A percentile compares a stretch with the other conserved stretches of the same genome.
phyloP scores from a whole-genome alignment of 345 rosid species.

The Pelargonium nanum region DNA sequence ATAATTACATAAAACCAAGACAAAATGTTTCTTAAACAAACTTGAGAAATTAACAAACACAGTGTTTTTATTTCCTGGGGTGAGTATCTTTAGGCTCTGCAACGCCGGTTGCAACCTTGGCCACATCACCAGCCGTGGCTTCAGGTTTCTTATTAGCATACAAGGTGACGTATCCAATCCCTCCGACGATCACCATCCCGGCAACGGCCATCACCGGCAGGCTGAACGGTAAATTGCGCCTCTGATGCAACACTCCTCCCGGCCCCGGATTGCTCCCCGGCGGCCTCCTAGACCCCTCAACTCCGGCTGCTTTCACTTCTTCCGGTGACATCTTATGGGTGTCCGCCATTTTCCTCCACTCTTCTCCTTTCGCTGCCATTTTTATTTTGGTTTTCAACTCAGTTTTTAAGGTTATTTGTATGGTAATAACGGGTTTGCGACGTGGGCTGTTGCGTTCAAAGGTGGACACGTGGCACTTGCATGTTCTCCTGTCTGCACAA shows the following conservation, averaged over 20 bases:
- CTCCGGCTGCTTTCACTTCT: constrained; percentile 42
- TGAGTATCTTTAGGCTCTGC: constrained; percentile 46
- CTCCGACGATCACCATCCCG: constrained; percentile 46
- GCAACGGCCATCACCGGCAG: constrained; percentile 34
- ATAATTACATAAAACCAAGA: no score
- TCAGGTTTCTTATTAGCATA: constrained; percentile 50
- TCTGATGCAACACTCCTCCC: constrained; percentile 53
- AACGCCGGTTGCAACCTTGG: constrained; percentile 30
- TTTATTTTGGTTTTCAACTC: no score
- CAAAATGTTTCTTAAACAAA: no score
- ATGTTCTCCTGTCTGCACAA: background rate
- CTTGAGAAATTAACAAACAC: no score
- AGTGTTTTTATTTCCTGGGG: constrained; percentile 36
- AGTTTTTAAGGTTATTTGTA: no score
- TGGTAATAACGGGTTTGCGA: no score
- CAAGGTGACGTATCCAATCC: constrained; percentile 34
- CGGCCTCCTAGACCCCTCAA: constrained; percentile 44
- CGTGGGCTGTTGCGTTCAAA: no score
- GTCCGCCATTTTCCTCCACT: constrained; percentile 50
- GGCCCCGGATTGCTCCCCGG: constrained; percentile 51
- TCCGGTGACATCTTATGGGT: constrained; percentile 62
- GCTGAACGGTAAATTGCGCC: constrained; percentile 45
- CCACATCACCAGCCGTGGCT: constrained; percentile 43
- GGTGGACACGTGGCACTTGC: background rate
- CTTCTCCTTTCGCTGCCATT: constrained; percentile 23